Percentiles rank a stretch among this genome's conserved stretches.
These are phyloP conservation scores for Streptanthus diversifolius DNA, from an alignment of 345 rosid species.

Conservation along the genomic window DNA sequence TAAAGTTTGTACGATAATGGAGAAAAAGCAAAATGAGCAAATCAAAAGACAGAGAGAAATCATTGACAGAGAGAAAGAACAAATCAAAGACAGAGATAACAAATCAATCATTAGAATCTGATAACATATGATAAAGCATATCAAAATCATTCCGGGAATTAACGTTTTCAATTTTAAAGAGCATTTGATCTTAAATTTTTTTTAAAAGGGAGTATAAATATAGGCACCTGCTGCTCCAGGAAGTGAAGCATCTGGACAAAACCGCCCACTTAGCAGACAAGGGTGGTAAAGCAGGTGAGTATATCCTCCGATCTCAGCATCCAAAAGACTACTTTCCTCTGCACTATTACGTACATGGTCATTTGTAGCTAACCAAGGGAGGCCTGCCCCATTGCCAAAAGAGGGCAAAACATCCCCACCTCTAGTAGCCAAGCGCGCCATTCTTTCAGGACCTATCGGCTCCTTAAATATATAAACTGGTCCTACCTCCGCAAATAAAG, in stretches of 20 bases:
- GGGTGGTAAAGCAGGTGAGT: conserved; percentile 94
- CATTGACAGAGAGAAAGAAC: conserved; percentile 3
- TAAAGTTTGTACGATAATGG: neutral
- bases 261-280: conserved; percentile 78
- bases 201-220: conserved; percentile 8
- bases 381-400: conserved; percentile 91
- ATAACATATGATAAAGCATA: conserved; percentile 11
- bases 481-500: conserved; percentile 99
- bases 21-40: conserved; percentile 10
- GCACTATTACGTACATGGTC: conserved; percentile 54
- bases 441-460: conserved; percentile 90
- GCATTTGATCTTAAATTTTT: neutral
- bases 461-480: conserved; percentile 94
- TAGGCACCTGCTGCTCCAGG: conserved; percentile 85
- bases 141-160: neutral
- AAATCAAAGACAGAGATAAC: conserved; percentile 3
- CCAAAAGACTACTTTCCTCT: conserved; percentile 78
- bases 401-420: conserved; percentile 93
- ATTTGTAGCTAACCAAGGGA: conserved; percentile 91
- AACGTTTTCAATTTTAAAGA: neutral
- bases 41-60: neutral
- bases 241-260: conserved; percentile 97
- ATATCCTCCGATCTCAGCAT: conserved; percentile 85
- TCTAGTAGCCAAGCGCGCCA: conserved; percentile 86
- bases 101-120: conserved; percentile 13